phyloP scores from a whole-genome alignment of 2,329 filamentous ascomycete genomes.

The Metarhizium humberi region DNA sequence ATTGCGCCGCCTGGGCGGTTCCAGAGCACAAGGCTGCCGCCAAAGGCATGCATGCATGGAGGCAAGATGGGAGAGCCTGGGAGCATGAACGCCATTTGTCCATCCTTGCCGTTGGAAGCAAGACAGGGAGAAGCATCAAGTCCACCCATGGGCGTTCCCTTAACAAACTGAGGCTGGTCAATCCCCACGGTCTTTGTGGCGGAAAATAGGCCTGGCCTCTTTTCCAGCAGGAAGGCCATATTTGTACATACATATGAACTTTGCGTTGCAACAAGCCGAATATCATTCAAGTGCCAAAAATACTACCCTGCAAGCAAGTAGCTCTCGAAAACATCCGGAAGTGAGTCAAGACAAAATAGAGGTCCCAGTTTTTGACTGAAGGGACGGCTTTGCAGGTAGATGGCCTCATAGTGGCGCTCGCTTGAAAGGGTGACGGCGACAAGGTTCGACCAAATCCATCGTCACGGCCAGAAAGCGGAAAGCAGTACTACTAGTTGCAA shows the following conservation, averaged over 20 bases:
- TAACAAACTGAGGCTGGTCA: conserved; percentile 10
- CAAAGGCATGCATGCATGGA: not conserved
- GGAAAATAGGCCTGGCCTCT: not conserved
- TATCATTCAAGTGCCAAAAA: not conserved
- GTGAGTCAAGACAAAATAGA: not conserved
- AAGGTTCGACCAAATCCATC: not conserved
- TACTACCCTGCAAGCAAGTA: not conserved
- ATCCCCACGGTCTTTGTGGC: not conserved
- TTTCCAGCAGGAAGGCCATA: conserved; percentile 1
- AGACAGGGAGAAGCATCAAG: conserved; percentile 21
- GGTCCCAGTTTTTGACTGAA: not conserved
- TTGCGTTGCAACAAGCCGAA: not conserved
- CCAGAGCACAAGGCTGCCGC: not conserved
- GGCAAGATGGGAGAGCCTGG: not conserved
- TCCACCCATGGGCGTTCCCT: conserved; percentile 15
- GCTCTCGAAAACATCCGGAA: not conserved
- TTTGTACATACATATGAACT: too few species aligned
- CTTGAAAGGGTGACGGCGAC: not conserved
- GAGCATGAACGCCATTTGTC: not conserved
- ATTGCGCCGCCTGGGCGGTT: conserved; percentile 5
- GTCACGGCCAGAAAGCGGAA: not conserved
- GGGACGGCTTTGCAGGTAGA: not conserved
- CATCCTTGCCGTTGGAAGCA: conserved; percentile 17
- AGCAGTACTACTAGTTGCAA: not conserved
- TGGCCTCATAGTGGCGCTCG: not conserved